A percentile compares a stretch with the other conserved stretches of the same genome.
Evolutionary conservation across 2,329 filamentous ascomycete genomes (phyloP).

Genomic region (Cyphellophora attinorum): DNA sequence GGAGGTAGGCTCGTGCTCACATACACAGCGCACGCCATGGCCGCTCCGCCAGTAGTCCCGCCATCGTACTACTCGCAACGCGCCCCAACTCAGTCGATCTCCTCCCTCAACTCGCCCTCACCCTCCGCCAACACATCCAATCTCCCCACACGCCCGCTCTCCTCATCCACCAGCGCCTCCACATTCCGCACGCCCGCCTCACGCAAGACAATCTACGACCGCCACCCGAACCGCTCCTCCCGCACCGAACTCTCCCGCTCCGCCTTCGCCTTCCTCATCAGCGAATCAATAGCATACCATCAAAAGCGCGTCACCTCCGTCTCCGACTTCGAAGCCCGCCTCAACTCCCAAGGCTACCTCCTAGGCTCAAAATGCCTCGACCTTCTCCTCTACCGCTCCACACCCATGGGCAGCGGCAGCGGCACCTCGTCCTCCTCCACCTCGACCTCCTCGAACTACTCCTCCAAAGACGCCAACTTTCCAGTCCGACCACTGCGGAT

Average conservation of each 20-base stretch:
- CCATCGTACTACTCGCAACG: too few species aligned
- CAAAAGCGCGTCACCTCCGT: slow-evolving; percentile 85
- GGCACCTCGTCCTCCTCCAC: slow-evolving; percentile 30
- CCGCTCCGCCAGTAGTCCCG: slow-evolving; percentile 24
- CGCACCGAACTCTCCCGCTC: slow-evolving; percentile 83
- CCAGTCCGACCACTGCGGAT: slow-evolving; percentile 77
- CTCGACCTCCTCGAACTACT: slow-evolving; percentile 76
- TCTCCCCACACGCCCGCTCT: slow-evolving; percentile 6
- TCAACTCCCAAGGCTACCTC: slow-evolving; percentile 86
- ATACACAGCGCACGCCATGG: too few species aligned
- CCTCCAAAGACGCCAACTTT: slow-evolving; percentile 38
- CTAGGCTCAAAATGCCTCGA: slow-evolving; percentile 92
- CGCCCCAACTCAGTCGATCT: not conserved
- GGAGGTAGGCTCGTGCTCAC: too few species aligned
- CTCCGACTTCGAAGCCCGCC: slow-evolving; percentile 80
- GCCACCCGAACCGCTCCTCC: slow-evolving; percentile 81
- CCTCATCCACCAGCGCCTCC: slow-evolving; percentile 12
- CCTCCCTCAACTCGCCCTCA: not conserved
- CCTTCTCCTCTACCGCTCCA: slow-evolving; percentile 78
- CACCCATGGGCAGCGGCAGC: slow-evolving; percentile 58
- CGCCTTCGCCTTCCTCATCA: slow-evolving; percentile 91
- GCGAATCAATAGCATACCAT: slow-evolving; percentile 93
- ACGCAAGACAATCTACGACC: slow-evolving; percentile 96
- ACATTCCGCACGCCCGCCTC: slow-evolving; percentile 75
- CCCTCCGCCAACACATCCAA: slow-evolving; percentile 1